Evolutionary conservation across 495 filamentous ascomycete genomes (phyloP), one percentile per base, ranked within the genome.

Genomic region (Amniculicola lignicola): DNA sequence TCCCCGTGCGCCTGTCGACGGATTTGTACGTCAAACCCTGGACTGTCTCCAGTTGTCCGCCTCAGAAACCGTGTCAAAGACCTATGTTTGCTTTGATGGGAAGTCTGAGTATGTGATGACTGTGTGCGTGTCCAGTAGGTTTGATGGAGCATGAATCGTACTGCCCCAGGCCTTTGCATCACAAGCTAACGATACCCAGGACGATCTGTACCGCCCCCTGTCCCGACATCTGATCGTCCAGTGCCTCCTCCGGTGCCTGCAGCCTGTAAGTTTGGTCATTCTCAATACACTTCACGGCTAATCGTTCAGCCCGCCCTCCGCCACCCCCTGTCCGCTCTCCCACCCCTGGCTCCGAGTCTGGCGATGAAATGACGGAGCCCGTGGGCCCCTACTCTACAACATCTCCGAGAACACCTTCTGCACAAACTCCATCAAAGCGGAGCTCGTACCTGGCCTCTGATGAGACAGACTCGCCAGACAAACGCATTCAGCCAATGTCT

Each of bases 281-380:
- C 38, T 19, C 21, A 1, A n/a, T 39, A 28, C n/a, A n/a, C n/a
- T n/a, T n/a, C n/a, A n/a, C n/a, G n/a, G n/a, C 35, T 45, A 22
- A 57, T 14, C 14, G 41, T 11, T 12, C 23, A 67, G 61, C 68
- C 40, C 66, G 68, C n/a, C 62, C 62, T 29, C 42, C 58, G 2
- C 86, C 87, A 7, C 84, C 77, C 36, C 72, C 71, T 48, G 69
- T 78, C 39, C 72, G 75, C 43, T 88, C 88, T 36, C 84, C 79
- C 25, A 90, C 84, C 57, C 77, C 82, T 52, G 92, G 91, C 22
- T 94, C 91, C 5, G 89, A 85, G 65, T 96, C 92, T 9, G 94
- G 95, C 70, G 94, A 97, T 70, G 93, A 98, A 66, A 74, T 95
- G 70, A 52, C 61, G 9, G 62, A 64, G n/a, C 35, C 55, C 4